Conservation (phyloP, 352 stramenopile genomes). For the Aphanomyces astaci region DNA sequence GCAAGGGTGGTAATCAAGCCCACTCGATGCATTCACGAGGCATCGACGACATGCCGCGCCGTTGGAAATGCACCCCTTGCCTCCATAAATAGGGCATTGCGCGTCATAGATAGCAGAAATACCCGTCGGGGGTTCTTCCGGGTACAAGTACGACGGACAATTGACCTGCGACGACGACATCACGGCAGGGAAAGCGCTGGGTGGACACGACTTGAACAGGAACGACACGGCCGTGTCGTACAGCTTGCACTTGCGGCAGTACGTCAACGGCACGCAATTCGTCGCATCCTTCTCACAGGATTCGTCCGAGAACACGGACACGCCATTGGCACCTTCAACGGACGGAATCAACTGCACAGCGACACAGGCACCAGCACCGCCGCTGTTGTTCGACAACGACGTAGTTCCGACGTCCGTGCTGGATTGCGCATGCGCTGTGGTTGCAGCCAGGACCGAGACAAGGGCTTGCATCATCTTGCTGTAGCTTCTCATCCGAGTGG, state of each 20-base stretch:
- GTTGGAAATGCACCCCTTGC: background rate
- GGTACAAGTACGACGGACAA: background rate
- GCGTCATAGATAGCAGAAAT: slow-evolving; percentile 11
- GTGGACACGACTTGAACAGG: background rate
- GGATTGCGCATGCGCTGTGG: background rate
- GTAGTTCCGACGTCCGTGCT: no score
- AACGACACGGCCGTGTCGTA: background rate
- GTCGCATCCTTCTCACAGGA: background rate
- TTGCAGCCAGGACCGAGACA: background rate
- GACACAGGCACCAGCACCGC: background rate
- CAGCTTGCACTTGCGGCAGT: slow-evolving; percentile 9
- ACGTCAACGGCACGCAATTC: background rate
- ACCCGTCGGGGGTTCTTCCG: background rate
- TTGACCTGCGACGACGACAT: background rate
- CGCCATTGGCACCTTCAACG: background rate
- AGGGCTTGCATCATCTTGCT: no score
- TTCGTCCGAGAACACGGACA: background rate
- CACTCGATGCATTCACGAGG: background rate
- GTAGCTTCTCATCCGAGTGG: background rate
- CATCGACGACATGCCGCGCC: background rate
- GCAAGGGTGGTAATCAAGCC: background rate
- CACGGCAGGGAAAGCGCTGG: background rate
- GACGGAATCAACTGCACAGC: background rate
- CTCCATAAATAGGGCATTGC: slow-evolving; percentile 2
- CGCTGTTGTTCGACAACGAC: background rate